Conservation (phyloP, 768 basidiomycete species). For the Podaxis sp. region DNA sequence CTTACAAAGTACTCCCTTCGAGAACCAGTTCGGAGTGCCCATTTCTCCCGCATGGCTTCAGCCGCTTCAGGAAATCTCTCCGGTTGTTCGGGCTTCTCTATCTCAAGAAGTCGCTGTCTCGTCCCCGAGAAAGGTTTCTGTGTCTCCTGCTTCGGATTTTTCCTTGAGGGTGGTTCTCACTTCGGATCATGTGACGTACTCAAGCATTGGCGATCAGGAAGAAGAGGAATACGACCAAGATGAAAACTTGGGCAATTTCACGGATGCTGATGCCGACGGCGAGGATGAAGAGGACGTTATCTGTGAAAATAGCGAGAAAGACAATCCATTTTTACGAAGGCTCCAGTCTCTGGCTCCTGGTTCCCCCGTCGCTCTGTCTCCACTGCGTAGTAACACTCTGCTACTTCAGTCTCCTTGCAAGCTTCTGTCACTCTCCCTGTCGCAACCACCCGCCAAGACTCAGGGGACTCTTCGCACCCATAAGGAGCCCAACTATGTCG, state of each 20-base stretch:
- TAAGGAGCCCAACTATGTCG: not conserved
- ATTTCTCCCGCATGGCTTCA: constrained; percentile 15
- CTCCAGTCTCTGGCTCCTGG: not conserved
- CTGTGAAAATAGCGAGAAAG: not conserved
- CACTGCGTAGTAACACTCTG: not conserved
- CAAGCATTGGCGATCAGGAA: not conserved
- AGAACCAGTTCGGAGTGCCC: constrained; percentile 14
- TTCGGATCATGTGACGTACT: not conserved
- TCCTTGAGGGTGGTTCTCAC: not conserved
- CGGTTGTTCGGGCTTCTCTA: constrained; percentile 22
- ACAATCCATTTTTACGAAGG: constrained; percentile 2
- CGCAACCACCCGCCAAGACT: not conserved
- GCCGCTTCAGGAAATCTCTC: constrained; percentile 24
- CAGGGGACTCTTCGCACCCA: not conserved
- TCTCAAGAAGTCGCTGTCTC: not conserved
- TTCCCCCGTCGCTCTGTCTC: not conserved
- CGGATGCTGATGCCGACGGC: constrained; percentile 3
- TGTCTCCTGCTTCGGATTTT: not conserved
- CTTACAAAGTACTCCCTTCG: constrained; percentile 17
- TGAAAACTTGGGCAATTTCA: not conserved
- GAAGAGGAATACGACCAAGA: not conserved
- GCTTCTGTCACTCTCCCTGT: not conserved
- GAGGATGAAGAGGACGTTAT: not conserved
- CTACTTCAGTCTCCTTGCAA: constrained; percentile 18
- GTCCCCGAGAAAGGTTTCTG: not conserved